phyloP scores from a whole-genome alignment of 768 basidiomycete species.

The Baorangia bicolor region DNA sequence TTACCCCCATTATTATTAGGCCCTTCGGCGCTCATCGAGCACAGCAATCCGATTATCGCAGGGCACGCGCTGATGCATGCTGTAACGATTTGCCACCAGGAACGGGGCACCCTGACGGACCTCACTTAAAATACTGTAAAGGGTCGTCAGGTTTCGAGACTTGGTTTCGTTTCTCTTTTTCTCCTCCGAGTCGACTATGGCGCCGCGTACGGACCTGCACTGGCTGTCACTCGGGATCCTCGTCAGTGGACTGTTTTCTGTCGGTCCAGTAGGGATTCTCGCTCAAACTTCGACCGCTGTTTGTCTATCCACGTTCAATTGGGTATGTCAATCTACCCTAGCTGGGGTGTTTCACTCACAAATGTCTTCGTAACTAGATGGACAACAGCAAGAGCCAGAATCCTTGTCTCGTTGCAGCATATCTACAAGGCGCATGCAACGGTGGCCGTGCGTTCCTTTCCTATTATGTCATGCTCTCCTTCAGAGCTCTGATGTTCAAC shows the following conservation, averaged over 20 bases:
- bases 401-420: conserved; percentile 47
- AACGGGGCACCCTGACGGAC: not conserved
- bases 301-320: conserved; percentile 24
- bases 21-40: not conserved
- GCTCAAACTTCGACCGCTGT: conserved; percentile 26
- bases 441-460: conserved; percentile 38
- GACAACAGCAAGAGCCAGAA: conserved; percentile 45
- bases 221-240: conserved; percentile 22
- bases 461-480: conserved; percentile 6
- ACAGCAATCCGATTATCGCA: not conserved
- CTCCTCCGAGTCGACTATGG: conserved; percentile 14
- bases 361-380: conserved; percentile 22
- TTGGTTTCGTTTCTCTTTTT: not conserved
- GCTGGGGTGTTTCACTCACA: not conserved
- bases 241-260: conserved; percentile 12
- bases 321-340: conserved; percentile 22
- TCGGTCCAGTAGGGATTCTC: conserved; percentile 9
- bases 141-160: not conserved
- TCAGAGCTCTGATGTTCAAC: not conserved
- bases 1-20: not conserved
- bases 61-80: not conserved
- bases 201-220: not conserved
- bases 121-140: not conserved
- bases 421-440: conserved; percentile 42
- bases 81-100: conserved; percentile 15